These are phyloP conservation scores for Penicillium sp. DNA, from an alignment of 2,329 filamentous ascomycete species.

Conservation along the genomic window DNA sequence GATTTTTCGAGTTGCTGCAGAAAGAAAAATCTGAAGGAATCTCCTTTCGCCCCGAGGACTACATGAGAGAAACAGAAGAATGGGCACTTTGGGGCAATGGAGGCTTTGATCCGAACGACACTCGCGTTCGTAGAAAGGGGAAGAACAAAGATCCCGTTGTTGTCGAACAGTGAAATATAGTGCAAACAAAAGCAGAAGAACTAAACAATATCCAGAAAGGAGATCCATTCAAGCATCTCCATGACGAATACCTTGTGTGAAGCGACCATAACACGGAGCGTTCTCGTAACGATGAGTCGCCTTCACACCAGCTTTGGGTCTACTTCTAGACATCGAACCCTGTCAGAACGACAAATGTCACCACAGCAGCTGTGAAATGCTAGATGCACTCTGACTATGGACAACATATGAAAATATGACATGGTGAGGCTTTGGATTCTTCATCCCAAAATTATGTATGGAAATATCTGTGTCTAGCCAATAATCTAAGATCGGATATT, in stretches of 20 bases:
- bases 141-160: conserved; percentile 11
- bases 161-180: background rate
- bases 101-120: conserved; percentile 87
- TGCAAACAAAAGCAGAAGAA: background rate
- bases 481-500: no score
- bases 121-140: conserved; percentile 82
- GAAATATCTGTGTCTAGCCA: no score
- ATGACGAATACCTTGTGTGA: background rate
- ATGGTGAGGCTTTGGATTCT: no score
- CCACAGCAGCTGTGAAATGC: no score
- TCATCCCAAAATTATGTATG: no score
- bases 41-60: conserved; percentile 82
- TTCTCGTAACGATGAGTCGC: no score
- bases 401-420: no score
- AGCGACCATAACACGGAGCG: no score
- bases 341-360: no score
- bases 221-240: background rate
- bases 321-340: no score
- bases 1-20: conserved; percentile 81
- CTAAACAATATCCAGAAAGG: background rate
- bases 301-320: no score
- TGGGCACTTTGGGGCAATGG: conserved; percentile 95
- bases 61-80: conserved; percentile 83
- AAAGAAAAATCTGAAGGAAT: conserved; percentile 52
- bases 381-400: no score